Percentiles rank a stretch among this genome's conserved stretches.
Evolutionary conservation across 179 eudicot genomes (phyloP).

Genomic region (Dionaea muscipula): DNA sequence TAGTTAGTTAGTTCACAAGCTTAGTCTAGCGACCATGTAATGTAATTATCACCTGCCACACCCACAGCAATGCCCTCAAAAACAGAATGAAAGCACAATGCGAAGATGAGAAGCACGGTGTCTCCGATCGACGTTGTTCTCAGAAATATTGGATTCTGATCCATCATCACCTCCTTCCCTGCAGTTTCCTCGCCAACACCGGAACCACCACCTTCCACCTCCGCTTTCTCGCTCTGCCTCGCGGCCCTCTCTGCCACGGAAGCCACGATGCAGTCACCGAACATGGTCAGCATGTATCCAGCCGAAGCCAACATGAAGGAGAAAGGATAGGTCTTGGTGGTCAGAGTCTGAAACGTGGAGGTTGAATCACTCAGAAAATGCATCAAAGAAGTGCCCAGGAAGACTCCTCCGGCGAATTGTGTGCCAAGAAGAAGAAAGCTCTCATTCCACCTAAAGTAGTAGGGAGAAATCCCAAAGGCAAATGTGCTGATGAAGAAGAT

Average conservation of each 20-base stretch:
- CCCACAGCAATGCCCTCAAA: conserved; percentile 88
- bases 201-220: conserved; percentile 17
- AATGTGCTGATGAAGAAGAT: conserved; percentile 62
- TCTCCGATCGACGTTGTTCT: conserved; percentile 39
- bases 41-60: conserved; percentile 27
- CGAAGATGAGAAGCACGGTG: conserved; percentile 49
- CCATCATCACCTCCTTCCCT: not conserved
- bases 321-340: conserved; percentile 40
- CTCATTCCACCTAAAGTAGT: conserved; percentile 53
- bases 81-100: conserved; percentile 66
- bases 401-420: conserved; percentile 70
- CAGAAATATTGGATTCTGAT: not conserved
- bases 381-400: conserved; percentile 56
- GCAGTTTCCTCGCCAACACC: conserved; percentile 1
- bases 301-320: conserved; percentile 58
- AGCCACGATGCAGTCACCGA: conserved; percentile 38
- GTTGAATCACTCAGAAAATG: conserved; percentile 63
- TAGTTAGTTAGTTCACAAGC: too few species aligned
- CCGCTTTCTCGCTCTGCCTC: conserved; percentile 16
- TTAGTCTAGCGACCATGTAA: too few species aligned
- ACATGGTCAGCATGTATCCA: conserved; percentile 62
- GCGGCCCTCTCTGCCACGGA: conserved; percentile 17
- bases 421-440: conserved; percentile 59
- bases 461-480: conserved; percentile 56
- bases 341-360: conserved; percentile 25